A percentile compares a stretch with the other conserved stretches of the same genome.
These are phyloP conservation scores for Lithocarpus polystachyus DNA, from an alignment of 306 rosid species.

Conservation along the genomic window DNA sequence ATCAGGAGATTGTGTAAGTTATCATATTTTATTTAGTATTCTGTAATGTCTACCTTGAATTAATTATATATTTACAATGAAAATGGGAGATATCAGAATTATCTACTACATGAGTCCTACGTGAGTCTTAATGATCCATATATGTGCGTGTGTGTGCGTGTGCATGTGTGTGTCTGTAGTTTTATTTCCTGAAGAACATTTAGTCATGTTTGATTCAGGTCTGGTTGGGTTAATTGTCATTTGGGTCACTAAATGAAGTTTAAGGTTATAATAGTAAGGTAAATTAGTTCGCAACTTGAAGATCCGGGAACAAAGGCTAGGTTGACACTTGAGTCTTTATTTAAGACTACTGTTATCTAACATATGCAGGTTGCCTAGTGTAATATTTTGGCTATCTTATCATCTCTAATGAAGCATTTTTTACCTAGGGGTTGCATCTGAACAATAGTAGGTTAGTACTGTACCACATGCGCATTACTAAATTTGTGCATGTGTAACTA, in stretches of 20 bases:
- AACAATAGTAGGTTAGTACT: background rate
- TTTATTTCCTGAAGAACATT: no score
- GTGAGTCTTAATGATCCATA: no score
- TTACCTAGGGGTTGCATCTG: background rate
- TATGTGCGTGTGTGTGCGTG: no score
- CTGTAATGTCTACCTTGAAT: background rate
- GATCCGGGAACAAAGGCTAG: background rate
- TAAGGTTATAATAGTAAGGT: no score
- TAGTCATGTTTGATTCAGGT: no score
- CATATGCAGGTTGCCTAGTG: background rate
- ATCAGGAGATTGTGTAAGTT: slow-evolving; percentile 67
- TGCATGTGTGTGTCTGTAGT: no score
- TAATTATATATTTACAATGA: background rate
- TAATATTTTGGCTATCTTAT: background rate
- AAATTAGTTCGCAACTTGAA: no score
- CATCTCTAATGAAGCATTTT: background rate
- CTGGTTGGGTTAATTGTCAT: no score
- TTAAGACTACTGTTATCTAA: no score
- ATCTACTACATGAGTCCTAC: no score
- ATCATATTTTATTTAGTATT: background rate
- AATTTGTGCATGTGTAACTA: background rate
- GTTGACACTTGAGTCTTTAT: background rate
- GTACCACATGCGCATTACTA: background rate
- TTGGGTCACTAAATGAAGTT: no score
- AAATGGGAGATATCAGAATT: background rate